Base-by-base conservation (phyloP, 2,329 filamentous ascomycete genomes). In the Nemania diffusa region DNA sequence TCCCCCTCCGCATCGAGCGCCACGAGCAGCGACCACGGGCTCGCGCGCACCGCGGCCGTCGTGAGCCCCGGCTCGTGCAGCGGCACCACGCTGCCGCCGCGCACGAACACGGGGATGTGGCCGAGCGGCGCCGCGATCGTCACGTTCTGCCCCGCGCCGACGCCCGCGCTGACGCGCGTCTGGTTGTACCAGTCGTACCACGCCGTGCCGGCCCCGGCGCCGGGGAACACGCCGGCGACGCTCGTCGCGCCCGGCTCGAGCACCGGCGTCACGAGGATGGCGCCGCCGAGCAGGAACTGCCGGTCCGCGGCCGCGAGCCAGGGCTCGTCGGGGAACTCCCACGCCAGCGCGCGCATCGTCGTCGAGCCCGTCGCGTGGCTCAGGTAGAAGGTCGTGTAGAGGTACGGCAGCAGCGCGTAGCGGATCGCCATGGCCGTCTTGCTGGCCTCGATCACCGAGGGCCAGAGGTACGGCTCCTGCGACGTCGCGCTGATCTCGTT, bases 101-200 rank as follows among this genome's bases (percentile, higher is more conserved):
- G 86, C 20, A 94, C 77, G 72, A 86, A 91, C 1, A 94, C 85
- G 0, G 91, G 91, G 44, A 94, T 93, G 72, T 94, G 81, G 68
- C 92, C 64, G 84, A 91, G 76, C 82, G 79, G 80, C 2, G 81
- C 81, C 4, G 77, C 76, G 20, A 83, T 78, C 0, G 80, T 82
- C 7, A 82, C 78, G 42, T 82, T 82, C 69, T 80, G 73, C 2
- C 79, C 81, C 1, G 74, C 59, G 2, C 66, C 29, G 0, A 80
- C 76, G 4, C 73, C n/a, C n/a, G n/a, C 76, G 0, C 71, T 69
- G 9, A 92, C 81, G 0, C 82, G 82, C 0, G 83, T 83, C 57
- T 88, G 86, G n/a, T 85, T 91, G 78, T 93, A 93, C 91, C 91
- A 94, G 76, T 94, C 91, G 73, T 93, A 94, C 89, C 91, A 94